Conservation (phyloP, 2,329 filamentous ascomycete species). For the Trichoderma sp. region DNA sequence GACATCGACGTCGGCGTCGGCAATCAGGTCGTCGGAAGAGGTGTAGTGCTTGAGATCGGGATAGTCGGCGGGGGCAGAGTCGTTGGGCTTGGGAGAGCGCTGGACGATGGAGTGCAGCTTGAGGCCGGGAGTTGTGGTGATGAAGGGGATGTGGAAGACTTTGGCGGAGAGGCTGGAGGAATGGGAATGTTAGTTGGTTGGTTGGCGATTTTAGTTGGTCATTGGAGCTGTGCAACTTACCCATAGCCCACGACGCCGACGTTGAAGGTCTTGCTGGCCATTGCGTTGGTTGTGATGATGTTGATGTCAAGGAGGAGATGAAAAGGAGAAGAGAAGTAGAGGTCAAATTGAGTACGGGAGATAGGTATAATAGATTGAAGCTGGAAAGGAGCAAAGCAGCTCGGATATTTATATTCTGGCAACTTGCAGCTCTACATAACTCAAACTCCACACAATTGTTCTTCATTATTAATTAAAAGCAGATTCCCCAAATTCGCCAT, state of each 20-base stretch:
- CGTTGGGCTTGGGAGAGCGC: constrained; percentile 59
- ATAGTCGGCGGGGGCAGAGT: constrained; percentile 67
- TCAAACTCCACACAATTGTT: background rate
- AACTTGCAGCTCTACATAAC: background rate
- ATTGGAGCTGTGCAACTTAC: constrained; percentile 32
- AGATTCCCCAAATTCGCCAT: background rate
- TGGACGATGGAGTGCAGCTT: constrained; percentile 74
- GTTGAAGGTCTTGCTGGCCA: constrained; percentile 43
- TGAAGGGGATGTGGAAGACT: constrained; percentile 80
- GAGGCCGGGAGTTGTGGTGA: constrained; percentile 60
- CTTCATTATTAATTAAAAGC: constrained; percentile 4
- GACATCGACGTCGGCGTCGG: constrained; percentile 64
- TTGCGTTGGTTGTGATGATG: constrained; percentile 17
- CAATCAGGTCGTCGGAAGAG: constrained; percentile 58
- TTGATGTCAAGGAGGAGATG: background rate
- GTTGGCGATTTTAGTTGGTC: background rate
- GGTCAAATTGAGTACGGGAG: background rate
- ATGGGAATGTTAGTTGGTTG: background rate
- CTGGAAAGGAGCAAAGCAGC: background rate
- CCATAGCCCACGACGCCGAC: constrained; percentile 52
- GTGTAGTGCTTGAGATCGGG: constrained; percentile 63
- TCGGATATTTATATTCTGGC: background rate
- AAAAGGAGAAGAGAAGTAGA: background rate
- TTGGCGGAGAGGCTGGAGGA: constrained; percentile 58
- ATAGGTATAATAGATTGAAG: background rate